Evolutionary conservation across 768 basidiomycete species (phyloP), one percentile per base, ranked within the genome.

Genomic region (Termitomyces sp.): DNA sequence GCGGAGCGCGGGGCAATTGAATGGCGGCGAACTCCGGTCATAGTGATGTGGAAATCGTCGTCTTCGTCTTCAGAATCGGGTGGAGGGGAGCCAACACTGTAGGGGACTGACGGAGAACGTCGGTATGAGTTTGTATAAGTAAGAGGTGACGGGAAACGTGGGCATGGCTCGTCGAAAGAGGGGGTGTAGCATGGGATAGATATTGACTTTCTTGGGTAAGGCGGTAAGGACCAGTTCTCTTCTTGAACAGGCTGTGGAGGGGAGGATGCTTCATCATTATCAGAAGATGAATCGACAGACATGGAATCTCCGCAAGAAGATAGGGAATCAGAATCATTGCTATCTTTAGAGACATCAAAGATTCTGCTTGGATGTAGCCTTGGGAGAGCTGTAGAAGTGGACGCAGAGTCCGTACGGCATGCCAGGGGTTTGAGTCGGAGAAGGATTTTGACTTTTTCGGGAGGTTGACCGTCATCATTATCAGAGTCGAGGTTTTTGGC

Each of bases 11-110:
- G 64, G 33, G 73, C 70, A 13, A 70, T 61, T 42, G 75, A 72
- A 51, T 71, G 69, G 34, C 66, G 69, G 39, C 74, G 71, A 33
- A 68, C 63, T 59, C 76, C 69, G 1, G 77, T 77, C 81, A 78
- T 77, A 11, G 76, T 71, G 44, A 76, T 68, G 56, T 77, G 75
- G 58, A 70, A 75, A 58, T 81, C 79, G 58, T 84, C 82, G 36
- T 80, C 76, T 55, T 86, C 86, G 60, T 82, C 83, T 58, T 85
- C 84, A 4, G 85, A 88, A 64, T 90, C 87, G 4, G 89, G 89
- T 13, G 89, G 89, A 1, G 84, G 87, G 0, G 89, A 88, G 13
- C 83, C 82, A 47, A 77, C 69, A 44, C 81, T 85, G 67, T 74
- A 76, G 2, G 84, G 73, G 16, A 85, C 71, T 8, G 87, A 86